Conservation (phyloP, 768 basidiomycete species). For the Tricholoma sp. region DNA sequence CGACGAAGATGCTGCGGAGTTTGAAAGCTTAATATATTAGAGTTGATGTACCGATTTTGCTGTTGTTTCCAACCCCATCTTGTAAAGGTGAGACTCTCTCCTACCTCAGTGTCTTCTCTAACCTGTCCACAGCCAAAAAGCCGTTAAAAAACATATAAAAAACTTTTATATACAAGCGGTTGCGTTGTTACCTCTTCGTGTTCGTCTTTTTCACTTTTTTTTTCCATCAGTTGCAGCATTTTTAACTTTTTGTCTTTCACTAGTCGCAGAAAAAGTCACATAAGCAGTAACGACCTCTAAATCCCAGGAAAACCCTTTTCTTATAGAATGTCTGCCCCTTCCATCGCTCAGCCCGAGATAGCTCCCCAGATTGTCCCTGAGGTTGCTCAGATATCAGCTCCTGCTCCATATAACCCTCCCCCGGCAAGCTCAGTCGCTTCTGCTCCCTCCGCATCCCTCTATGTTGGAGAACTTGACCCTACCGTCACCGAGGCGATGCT, state of each 20-base stretch:
- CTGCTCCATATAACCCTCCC: conserved; percentile 56
- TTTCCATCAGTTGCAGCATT: conserved; percentile 4
- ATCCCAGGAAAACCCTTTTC: conserved; percentile 37
- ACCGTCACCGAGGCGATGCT: conserved; percentile 99
- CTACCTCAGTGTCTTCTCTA: conserved; percentile 13
- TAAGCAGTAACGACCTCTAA: conserved; percentile 88
- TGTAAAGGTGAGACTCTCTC: conserved; percentile 44
- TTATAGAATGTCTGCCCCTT: conserved; percentile 52
- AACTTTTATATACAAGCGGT: conserved; percentile 63
- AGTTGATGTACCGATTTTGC: background rate
- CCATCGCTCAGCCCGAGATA: conserved; percentile 49
- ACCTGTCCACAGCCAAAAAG: conserved; percentile 48
- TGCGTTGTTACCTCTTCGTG: conserved; percentile 67
- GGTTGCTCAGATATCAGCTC: conserved; percentile 38
- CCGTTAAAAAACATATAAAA: conserved; percentile 69
- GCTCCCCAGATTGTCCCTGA: conserved; percentile 48
- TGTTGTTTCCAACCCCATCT: conserved; percentile 3
- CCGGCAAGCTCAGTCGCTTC: conserved; percentile 52
- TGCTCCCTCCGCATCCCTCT: conserved; percentile 87
- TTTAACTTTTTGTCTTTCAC: conserved; percentile 12
- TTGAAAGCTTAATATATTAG: background rate
- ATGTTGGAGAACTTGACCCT: conserved; percentile 98
- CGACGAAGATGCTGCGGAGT: background rate
- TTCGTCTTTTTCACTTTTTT: conserved; percentile 37
- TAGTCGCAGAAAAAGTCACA: conserved; percentile 73